phyloP scores from a whole-genome alignment of 2,329 filamentous ascomycete species.

The Aspergillus texensis region DNA sequence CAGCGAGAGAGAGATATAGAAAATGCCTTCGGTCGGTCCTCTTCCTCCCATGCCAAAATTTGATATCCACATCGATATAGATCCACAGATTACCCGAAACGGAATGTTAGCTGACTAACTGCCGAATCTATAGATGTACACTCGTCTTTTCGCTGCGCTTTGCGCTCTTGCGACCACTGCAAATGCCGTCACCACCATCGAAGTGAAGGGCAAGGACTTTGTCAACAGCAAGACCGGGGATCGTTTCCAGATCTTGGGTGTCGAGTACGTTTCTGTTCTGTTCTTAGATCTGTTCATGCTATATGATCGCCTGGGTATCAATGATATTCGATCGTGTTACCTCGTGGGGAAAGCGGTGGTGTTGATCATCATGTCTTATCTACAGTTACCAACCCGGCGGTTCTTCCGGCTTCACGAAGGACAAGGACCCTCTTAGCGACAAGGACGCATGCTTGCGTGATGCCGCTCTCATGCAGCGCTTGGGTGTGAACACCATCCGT shows the following conservation, averaged over 20 bases:
- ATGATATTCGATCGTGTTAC: constrained; percentile 19
- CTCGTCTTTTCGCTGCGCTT: constrained; percentile 42
- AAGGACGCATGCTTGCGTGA: constrained; percentile 62
- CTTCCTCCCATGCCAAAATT: neutral
- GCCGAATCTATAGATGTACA: constrained; percentile 28
- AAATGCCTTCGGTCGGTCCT: constrained; percentile 27
- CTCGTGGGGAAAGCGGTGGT: constrained; percentile 14
- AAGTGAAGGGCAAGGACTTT: constrained; percentile 63
- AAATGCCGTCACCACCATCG: constrained; percentile 58
- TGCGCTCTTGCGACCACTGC: constrained; percentile 50
- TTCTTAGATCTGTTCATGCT: neutral
- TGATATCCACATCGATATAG: neutral
- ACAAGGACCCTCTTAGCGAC: constrained; percentile 60
- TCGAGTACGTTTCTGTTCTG: constrained; percentile 51
- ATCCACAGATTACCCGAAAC: neutral
- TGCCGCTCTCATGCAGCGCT: constrained; percentile 63
- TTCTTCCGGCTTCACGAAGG: constrained; percentile 58
- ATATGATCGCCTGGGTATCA: neutral
- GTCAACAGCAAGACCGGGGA: constrained; percentile 60
- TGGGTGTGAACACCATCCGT: constrained; percentile 68
- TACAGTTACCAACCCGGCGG: constrained; percentile 64
- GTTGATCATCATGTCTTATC: constrained; percentile 19
- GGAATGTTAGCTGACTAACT: constrained; percentile 1
- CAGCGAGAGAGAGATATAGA: constrained; percentile 3
- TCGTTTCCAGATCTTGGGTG: constrained; percentile 64